These are phyloP conservation scores for Zygoascus ofunaensis DNA, from an alignment of 805 yeast species.

Conservation along the genomic window DNA sequence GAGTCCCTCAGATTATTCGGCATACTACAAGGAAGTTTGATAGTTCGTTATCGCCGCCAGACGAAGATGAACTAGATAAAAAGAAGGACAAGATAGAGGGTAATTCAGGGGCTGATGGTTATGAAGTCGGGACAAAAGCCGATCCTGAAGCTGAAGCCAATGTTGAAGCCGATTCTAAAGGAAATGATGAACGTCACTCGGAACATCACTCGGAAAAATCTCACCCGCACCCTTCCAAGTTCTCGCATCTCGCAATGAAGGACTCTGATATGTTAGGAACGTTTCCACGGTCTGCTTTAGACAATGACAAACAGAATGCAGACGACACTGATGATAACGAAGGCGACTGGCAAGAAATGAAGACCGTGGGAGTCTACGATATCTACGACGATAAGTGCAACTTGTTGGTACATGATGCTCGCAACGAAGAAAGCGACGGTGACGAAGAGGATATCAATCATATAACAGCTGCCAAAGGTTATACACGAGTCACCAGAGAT, in stretches of 20 bases:
- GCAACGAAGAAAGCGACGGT: slow-evolving; percentile 11
- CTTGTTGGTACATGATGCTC: slow-evolving; percentile 22
- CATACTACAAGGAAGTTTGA: slow-evolving; percentile 9
- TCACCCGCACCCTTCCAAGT: slow-evolving; percentile 14
- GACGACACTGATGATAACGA: slow-evolving; percentile 17
- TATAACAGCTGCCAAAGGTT: slow-evolving; percentile 47
- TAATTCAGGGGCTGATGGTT: too few species aligned
- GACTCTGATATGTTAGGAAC: neutral
- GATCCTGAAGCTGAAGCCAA: too few species aligned
- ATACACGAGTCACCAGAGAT: slow-evolving; percentile 81
- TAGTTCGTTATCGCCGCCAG: neutral
- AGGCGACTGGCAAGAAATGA: slow-evolving; percentile 71
- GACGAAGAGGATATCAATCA: slow-evolving; percentile 14
- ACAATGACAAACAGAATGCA: neutral
- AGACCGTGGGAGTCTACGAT: slow-evolving; percentile 65
- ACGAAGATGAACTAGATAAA: neutral
- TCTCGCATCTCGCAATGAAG: slow-evolving; percentile 10
- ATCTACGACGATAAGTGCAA: slow-evolving; percentile 67
- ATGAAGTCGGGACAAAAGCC: neutral
- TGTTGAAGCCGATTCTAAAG: neutral
- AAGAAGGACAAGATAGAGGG: neutral
- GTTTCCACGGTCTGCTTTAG: neutral
- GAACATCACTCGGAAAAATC: neutral
- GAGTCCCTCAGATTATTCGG: slow-evolving; percentile 16
- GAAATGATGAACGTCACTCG: neutral